Evolutionary conservation across 1,139 yeast species (phyloP).

Genomic region (Kodamaea suecica): DNA sequence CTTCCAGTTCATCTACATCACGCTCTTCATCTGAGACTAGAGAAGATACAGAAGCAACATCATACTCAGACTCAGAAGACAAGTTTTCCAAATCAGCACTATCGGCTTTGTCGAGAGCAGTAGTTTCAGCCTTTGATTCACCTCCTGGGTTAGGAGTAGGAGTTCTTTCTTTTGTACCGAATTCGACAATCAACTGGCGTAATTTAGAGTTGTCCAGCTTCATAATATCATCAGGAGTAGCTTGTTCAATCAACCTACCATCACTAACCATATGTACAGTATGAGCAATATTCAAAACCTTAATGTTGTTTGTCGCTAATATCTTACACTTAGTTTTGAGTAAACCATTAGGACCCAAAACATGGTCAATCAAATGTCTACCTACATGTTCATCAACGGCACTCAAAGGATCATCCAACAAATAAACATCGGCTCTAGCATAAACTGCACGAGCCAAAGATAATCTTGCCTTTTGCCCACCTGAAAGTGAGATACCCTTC

Average conservation of each 20-base stretch:
- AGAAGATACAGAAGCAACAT: slow-evolving; percentile 13
- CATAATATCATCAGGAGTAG: slow-evolving; percentile 60
- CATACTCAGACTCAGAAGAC: slow-evolving; percentile 12
- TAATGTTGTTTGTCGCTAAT: slow-evolving; percentile 85
- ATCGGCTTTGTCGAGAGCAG: slow-evolving; percentile 6
- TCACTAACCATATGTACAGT: slow-evolving; percentile 67
- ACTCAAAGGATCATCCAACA: slow-evolving; percentile 89
- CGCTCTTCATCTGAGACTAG: slow-evolving; percentile 32
- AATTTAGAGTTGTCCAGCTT: slow-evolving; percentile 54
- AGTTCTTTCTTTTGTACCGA: slow-evolving; percentile 54
- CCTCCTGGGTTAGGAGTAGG: slow-evolving; percentile 12
- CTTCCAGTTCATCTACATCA: slow-evolving; percentile 16
- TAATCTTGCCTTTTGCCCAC: slow-evolving; percentile 95
- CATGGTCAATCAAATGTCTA: slow-evolving; percentile 73
- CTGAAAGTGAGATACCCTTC: slow-evolving; percentile 92
- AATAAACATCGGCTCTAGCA: slow-evolving; percentile 87
- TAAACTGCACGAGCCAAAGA: slow-evolving; percentile 94
- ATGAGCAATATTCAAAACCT: slow-evolving; percentile 78
- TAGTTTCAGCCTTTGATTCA: slow-evolving; percentile 13
- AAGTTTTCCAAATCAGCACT: slow-evolving; percentile 7
- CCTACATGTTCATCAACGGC: slow-evolving; percentile 97
- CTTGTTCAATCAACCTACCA: slow-evolving; percentile 79
- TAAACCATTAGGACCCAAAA: slow-evolving; percentile 78
- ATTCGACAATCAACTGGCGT: slow-evolving; percentile 65
- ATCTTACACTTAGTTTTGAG: slow-evolving; percentile 72